Base-by-base conservation (phyloP, 768 basidiomycete species). In the Pholiota molesta region DNA sequence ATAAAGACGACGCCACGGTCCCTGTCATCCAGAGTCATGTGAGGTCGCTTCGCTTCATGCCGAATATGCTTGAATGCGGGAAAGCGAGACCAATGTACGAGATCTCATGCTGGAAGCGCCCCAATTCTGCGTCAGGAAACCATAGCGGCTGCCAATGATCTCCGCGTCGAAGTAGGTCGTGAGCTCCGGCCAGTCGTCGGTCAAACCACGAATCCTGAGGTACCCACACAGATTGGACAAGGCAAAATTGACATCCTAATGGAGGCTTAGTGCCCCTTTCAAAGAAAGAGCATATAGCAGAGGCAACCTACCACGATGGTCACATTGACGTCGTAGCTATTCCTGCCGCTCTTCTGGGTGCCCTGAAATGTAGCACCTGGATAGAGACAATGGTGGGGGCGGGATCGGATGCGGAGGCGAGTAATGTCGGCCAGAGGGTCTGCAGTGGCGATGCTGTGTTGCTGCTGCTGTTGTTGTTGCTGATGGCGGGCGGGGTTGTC, bases 131-230 rank as follows among this genome's bases (percentile, higher is more conserved):
- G 97, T 99, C 69, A 95, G 74, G 74, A 99, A 98, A 10, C 96
- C 97, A 72, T 95, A 88, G 21, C 92, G 86, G 62, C 83, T 87
- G 17, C 95, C 95, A 65, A 98, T 96, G 64, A 98, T 94, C 74
- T 98, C 94, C 52, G 95, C 96, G 70, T 95, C 94, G 74, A 98
- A 98, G 71, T 95, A 97, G 2, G 96, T 98, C 5, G 95, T 97
- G 44, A 98, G 84, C 73, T 96, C 92, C 16, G 96, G 96, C 86
- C 94, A 95, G 69, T 97, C 92, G 66, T 96, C 88, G 42, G 96
- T 98, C 55, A 98, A 78, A 29, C 94, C 94, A 17, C 90, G 89
- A 72, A 99, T 99, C 62, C 91, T 88, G 42, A 99, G 88, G 73
- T 96, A 97, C 21, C 97, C 97, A 67, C 90, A 94, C 16, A 98